Percentiles rank a stretch among this genome's conserved stretches.
These are phyloP conservation scores for Solanum boliviense DNA, from an alignment of 257 asterid genomes.

Conservation along the genomic window DNA sequence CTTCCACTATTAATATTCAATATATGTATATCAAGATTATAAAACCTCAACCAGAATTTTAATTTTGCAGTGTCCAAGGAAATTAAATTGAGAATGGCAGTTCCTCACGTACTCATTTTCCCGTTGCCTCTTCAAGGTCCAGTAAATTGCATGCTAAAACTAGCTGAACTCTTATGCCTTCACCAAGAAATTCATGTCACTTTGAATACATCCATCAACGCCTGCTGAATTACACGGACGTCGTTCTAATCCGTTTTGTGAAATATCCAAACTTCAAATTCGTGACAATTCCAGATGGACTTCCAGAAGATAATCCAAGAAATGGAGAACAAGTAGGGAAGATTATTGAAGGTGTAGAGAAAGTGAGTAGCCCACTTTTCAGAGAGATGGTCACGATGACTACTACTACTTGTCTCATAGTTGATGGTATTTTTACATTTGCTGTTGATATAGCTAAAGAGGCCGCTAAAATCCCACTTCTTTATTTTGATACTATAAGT, in stretches of 20 bases:
- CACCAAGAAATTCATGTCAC: constrained; percentile 3
- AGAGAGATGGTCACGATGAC: constrained; percentile 1
- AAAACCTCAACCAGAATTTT: background rate
- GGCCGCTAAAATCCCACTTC: background rate
- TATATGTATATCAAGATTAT: too few relatives aligned
- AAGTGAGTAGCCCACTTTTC: constrained; percentile 4
- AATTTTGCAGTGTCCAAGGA: too few relatives aligned
- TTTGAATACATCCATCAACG: constrained; percentile 1
- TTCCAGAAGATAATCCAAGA: background rate
- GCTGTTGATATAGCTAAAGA: constrained; percentile 4
- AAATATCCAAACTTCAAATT: constrained; percentile 5
- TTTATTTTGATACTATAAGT: constrained; percentile 11
- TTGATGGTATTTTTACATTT: constrained; percentile 3
- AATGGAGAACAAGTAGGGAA: background rate
- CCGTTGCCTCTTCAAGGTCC: constrained; percentile 20
- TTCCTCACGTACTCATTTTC: constrained; percentile 14
- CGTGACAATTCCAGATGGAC: constrained; percentile 3
- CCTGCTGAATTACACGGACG: constrained; percentile 4
- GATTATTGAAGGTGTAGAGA: background rate
- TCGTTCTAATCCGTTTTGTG: constrained; percentile 4
- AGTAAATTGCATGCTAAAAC: constrained; percentile 23
- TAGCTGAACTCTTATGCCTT: constrained; percentile 18
- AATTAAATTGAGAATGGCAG: background rate
- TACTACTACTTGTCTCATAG: constrained; percentile 1
- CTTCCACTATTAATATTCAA: too few relatives aligned